Evolutionary conservation across 495 filamentous ascomycete genomes (phyloP).

Genomic region (Hyphodiscus hymeniophilus): DNA sequence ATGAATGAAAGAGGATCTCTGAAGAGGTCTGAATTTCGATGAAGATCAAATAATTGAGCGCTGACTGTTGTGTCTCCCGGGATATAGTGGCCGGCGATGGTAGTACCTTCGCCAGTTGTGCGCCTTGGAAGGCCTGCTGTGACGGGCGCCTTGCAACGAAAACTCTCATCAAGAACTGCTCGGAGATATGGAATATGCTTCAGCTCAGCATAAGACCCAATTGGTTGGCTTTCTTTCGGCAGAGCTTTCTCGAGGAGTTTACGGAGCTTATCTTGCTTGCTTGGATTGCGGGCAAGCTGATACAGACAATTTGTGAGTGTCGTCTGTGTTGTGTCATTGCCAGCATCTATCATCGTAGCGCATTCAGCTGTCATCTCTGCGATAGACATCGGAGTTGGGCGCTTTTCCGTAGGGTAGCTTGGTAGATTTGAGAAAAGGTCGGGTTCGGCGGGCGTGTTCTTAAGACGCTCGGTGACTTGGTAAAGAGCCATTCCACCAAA

Average conservation of each 20-base stretch:
- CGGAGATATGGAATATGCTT: not conserved
- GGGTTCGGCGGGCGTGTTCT: too few relatives aligned
- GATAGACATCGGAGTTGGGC: too few relatives aligned
- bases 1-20: not conserved
- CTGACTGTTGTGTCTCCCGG: not conserved
- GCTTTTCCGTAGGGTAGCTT: too few relatives aligned
- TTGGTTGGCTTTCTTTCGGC: too few relatives aligned
- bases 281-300: slow-evolving; percentile 5
- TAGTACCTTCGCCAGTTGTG: not conserved
- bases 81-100: not conserved
- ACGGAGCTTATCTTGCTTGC: slow-evolving; percentile 3
- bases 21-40: not conserved
- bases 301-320: slow-evolving; percentile 3
- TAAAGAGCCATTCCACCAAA: too few relatives aligned
- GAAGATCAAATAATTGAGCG: not conserved
- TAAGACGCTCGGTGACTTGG: too few relatives aligned
- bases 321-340: slow-evolving; percentile 5
- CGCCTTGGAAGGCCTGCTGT: not conserved
- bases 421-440: too few relatives aligned
- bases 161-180: not conserved
- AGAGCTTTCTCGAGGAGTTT: too few relatives aligned
- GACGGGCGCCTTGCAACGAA: not conserved
- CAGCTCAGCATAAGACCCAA: not conserved
- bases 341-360: slow-evolving; percentile 10
- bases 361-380: slow-evolving; percentile 10